phyloP scores from a whole-genome alignment of 768 basidiomycete species.

The Tulasnella sp. region DNA sequence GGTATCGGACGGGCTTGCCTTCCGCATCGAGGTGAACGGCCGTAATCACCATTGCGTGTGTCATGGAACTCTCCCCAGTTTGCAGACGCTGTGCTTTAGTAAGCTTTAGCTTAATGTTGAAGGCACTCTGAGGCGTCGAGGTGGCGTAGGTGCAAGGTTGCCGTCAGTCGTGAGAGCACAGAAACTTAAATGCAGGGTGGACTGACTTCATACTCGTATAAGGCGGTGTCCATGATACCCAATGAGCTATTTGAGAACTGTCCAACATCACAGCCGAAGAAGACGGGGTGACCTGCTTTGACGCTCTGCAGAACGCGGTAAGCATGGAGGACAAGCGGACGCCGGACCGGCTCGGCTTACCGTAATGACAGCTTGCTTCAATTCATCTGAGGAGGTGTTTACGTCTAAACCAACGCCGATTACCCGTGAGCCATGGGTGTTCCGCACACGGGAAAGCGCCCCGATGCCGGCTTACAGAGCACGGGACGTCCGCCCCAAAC shows the following conservation, averaged over 20 bases:
- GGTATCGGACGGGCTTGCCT: conserved; percentile 79
- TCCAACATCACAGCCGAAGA: conserved; percentile 96
- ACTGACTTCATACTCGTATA: conserved; percentile 70
- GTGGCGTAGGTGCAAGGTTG: not conserved
- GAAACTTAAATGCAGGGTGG: not conserved
- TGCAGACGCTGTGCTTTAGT: conserved; percentile 78
- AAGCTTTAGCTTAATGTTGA: conserved; percentile 67
- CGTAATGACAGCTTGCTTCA: conserved; percentile 75
- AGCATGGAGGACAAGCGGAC: not conserved
- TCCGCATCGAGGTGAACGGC: conserved; percentile 74
- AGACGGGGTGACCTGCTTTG: conserved; percentile 80
- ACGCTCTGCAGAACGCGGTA: conserved; percentile 37
- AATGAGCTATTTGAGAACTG: conserved; percentile 57
- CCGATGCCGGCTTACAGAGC: conserved; percentile 46
- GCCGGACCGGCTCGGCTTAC: conserved; percentile 22
- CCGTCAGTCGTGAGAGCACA: not conserved
- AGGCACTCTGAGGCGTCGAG: conserved; percentile 47
- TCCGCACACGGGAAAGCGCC: not conserved
- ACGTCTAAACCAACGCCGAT: conserved; percentile 44
- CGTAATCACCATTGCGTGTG: conserved; percentile 73
- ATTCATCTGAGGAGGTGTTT: conserved; percentile 69
- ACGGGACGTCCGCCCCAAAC: conserved; percentile 80
- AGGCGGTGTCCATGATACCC: conserved; percentile 79
- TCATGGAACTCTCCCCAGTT: conserved; percentile 81
- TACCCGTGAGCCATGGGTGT: not conserved